phyloP scores from a whole-genome alignment of 1,284 basidiomycete genomes.

The Ganoderma boninense region DNA sequence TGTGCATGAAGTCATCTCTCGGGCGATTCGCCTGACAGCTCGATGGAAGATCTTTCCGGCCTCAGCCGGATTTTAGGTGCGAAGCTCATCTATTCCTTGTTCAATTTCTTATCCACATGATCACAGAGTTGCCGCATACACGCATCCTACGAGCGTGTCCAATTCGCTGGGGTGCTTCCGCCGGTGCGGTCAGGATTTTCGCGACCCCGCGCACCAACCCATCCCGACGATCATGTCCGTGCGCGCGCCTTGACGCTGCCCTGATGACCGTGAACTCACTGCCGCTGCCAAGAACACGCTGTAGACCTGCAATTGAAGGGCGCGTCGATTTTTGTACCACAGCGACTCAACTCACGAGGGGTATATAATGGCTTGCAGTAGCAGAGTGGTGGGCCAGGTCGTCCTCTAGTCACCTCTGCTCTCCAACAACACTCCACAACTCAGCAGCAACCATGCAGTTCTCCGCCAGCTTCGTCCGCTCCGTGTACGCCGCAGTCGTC shows the following conservation, averaged over 20 bases:
- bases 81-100: neutral
- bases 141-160: neutral
- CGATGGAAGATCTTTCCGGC: neutral
- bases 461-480: constrained; percentile 23
- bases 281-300: neutral
- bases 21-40: neutral
- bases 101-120: neutral
- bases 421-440: neutral
- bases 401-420: neutral
- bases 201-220: neutral
- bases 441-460: constrained; percentile 22
- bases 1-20: too few relatives aligned
- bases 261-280: neutral
- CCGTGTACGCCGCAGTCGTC: constrained; percentile 40
- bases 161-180: neutral
- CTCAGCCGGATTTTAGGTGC: neutral
- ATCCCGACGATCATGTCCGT: neutral
- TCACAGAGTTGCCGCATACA: neutral
- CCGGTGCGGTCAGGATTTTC: neutral
- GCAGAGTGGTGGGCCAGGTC: neutral
- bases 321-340: too few relatives aligned
- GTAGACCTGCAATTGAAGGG: neutral
- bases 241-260: neutral
- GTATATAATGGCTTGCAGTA: neutral
- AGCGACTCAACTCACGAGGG: neutral